Evolutionary conservation across 169 alveolate species (phyloP).

Genomic region (Plasmodium reichenowi): DNA sequence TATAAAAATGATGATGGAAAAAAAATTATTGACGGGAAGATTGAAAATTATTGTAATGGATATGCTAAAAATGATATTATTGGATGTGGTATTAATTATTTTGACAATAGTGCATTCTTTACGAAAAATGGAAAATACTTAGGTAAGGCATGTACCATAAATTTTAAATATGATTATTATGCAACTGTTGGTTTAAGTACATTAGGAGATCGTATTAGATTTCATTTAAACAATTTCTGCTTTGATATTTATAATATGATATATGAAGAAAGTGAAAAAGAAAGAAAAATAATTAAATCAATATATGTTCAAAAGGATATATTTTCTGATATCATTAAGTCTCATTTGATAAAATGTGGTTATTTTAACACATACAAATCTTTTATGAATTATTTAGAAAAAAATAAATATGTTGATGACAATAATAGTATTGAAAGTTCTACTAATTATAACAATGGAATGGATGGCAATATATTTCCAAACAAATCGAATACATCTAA

Average conservation of each 20-base stretch:
- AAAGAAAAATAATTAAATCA: conserved; percentile 70
- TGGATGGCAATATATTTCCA: conserved; percentile 11
- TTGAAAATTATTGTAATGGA: conserved; percentile 82
- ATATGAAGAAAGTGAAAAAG: conserved; percentile 73
- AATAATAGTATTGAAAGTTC: conserved; percentile 41
- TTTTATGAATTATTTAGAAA: conserved; percentile 41
- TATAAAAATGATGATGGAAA: conserved; percentile 87
- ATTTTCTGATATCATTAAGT: conserved; percentile 55
- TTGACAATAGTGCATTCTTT: conserved; percentile 83
- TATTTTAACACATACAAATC: conserved; percentile 58
- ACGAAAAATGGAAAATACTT: conserved; percentile 85
- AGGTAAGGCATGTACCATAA: conserved; percentile 78
- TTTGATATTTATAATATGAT: conserved; percentile 68
- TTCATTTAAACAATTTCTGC: conserved; percentile 53
- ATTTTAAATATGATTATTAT: conserved; percentile 72
- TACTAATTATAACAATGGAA: conserved; percentile 18
- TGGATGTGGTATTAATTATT: conserved; percentile 88
- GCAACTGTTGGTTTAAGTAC: conserved; percentile 76
- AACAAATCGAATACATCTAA: neutral
- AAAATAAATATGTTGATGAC: conserved; percentile 36
- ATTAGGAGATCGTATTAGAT: conserved; percentile 60
- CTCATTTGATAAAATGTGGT: conserved; percentile 72
- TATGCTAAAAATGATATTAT: conserved; percentile 85
- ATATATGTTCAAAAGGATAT: conserved; percentile 70
- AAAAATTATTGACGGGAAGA: conserved; percentile 75